Base-by-base conservation (phyloP, 148 eudicot species). In the Diospyros kaki region DNA sequence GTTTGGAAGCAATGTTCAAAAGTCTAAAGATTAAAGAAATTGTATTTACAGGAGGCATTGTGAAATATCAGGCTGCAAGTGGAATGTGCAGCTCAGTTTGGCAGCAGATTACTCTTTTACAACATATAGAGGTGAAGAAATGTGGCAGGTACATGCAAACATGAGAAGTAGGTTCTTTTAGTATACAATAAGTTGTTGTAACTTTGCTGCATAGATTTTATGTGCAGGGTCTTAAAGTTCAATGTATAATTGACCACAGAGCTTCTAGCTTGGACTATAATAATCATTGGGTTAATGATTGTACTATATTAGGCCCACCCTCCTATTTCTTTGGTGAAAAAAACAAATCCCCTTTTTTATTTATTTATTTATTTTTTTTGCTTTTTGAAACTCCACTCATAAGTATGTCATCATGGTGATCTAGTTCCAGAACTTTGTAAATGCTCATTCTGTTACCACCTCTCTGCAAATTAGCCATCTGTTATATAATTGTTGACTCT, bases 31-130 rank as follows among this genome's bases (percentile, higher is more conserved):
- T 46, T 48, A 17, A 12, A 9, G 11, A 17, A 9, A 17, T 68
- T 42, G 15, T 12, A n/a, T 68, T 68, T 69, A 12, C 72, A 43
- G 71, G 41, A 69, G 59, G 72, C 17, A 38, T 69, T n/a, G 45
- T 38, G 43, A 69, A 51, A 42, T 69, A 51, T 43, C 59, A 5
- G 59, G 38, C 10, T 3, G 6, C 38, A 17, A 39, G 11, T 15
- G 52, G 60, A 69, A 53, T 50, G 40, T 48, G 5, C 66, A 62
- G 66, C 72, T 69, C 45, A 69, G 17, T 52, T 52, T 55, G n/a
- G 59, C 45, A 51, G 40, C 71, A 14, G 39, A 9, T n/a, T 7
- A 51, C 56, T 68, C 58, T 48, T 38, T 9, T 68, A 58, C 43
- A 68, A 18, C 58, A 50, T 51, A 9, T 18, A 18, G 17, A 56